Evolutionary conservation across 441 rosid species (phyloP).

Genomic region (Aleurites moluccanus): DNA sequence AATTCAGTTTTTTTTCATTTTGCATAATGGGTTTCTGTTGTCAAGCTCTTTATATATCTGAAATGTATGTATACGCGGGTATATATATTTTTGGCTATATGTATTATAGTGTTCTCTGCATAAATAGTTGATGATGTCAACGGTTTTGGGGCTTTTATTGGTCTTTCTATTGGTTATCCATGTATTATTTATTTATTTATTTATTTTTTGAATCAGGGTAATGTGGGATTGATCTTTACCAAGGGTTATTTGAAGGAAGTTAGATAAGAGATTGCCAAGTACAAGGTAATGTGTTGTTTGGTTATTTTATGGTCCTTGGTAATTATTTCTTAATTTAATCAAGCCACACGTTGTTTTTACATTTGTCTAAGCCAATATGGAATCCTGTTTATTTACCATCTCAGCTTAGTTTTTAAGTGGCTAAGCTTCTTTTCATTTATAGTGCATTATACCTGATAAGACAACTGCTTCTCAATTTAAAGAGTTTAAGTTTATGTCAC

Average conservation of each 20-base stretch:
- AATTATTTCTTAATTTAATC: not conserved
- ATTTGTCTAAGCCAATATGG: not conserved
- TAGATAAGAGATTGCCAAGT: conserved; percentile 78
- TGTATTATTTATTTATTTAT: too few species aligned
- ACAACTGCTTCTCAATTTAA: too few species aligned
- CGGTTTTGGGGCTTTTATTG: too few species aligned
- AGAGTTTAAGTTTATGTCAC: too few species aligned
- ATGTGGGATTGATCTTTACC: conserved; percentile 84
- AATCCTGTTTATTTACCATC: not conserved
- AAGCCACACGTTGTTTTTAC: not conserved
- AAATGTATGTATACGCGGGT: too few species aligned
- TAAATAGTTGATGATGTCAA: too few species aligned
- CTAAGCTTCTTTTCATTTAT: not conserved
- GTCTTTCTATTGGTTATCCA: not conserved
- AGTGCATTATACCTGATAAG: not conserved
- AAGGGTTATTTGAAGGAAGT: conserved; percentile 90
- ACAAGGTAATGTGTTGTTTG: conserved; percentile 47
- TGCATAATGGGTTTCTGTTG: too few species aligned
- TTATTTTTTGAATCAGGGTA: conserved; percentile 48
- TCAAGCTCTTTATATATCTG: too few species aligned
- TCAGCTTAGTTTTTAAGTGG: not conserved
- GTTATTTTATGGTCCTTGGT: not conserved
- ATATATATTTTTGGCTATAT: too few species aligned
- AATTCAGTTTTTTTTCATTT: too few species aligned
- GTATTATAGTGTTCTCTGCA: too few species aligned